Evolutionary conservation across 306 rosid species (phyloP).

Genomic region (Trifolium subterraneum): DNA sequence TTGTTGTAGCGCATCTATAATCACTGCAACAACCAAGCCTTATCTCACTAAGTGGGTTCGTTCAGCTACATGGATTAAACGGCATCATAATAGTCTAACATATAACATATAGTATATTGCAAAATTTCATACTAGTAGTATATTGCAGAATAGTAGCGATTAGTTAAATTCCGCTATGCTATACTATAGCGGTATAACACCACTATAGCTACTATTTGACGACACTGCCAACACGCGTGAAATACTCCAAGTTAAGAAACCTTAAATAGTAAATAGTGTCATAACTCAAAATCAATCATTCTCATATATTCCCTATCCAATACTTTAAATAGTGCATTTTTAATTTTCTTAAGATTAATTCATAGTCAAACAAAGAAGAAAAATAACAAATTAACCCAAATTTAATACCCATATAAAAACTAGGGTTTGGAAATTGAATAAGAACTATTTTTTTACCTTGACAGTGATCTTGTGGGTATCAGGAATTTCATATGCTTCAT

Average conservation of each 20-base stretch:
- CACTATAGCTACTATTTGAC: no score
- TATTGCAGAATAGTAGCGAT: no score
- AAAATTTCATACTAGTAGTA: no score
- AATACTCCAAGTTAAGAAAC: not conserved
- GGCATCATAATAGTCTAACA: no score
- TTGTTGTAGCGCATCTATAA: no score
- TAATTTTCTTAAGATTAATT: conserved; percentile 3
- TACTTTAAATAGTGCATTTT: not conserved
- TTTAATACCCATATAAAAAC: not conserved
- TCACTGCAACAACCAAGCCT: no score
- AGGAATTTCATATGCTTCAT: conserved; percentile 60
- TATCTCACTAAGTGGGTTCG: no score
- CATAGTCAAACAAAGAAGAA: not conserved
- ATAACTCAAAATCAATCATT: not conserved
- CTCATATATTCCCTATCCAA: conserved; percentile 1
- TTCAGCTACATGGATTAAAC: no score
- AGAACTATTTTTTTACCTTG: conserved; percentile 53
- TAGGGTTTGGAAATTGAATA: conserved; percentile 30
- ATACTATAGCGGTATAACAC: no score
- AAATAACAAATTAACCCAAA: not conserved
- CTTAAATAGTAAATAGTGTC: not conserved
- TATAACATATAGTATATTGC: no score
- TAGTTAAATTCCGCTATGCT: no score
- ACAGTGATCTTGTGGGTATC: conserved; percentile 67
- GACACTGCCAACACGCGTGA: no score